Base-by-base conservation (phyloP, 106 monocot species). In the Dendrobium officinale region DNA sequence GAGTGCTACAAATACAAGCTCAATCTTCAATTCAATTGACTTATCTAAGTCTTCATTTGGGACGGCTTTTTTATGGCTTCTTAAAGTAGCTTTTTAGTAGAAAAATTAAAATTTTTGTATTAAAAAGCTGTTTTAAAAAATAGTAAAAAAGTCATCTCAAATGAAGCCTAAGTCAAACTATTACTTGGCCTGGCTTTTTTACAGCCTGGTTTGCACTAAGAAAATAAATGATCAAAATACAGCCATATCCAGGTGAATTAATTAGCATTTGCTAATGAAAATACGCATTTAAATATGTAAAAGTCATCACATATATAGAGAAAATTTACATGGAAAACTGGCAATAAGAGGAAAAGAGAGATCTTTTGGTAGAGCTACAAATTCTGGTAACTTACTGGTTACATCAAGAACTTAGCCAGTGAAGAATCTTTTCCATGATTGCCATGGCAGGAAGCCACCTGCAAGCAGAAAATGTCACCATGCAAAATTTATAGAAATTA, bases 361-460 rank as follows among this genome's bases (percentile, higher is more conserved):
- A 66, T 15, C 18, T 18, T 22, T 66, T 7, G 24, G 64, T 8
- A 66, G 64, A n/a, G 24, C 22, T 66, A 26, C 8, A 66, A 2
- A 66, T 33, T 72, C 72, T 40, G 40, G 17, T 37, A 72, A 72
- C 37, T 40, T 72, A 68, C 67, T 29, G 67, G n/a, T 29, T 68
- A 2, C 67, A 68, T 68, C 3, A 37, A 73, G 83, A 78, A 56
- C 66, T 87, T 82, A 96, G 27, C 95, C 95, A 10, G 88, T 88
- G 49, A 96, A 96, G 87, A 96, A 96, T 77, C 91, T 91, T 84
- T 91, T 93, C 95, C 93, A 93, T 9, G 95, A 96, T 41, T 90
- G 91, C 95, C 95, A 96, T 72, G 95, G 95, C 51, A 96, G 91
- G 88, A 96, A 93, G 44, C 96, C 96, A 83, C 96, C 96, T 96